Evolutionary conservation across 139 green algal genomes (phyloP).

Genomic region (Gonium pectorale): DNA sequence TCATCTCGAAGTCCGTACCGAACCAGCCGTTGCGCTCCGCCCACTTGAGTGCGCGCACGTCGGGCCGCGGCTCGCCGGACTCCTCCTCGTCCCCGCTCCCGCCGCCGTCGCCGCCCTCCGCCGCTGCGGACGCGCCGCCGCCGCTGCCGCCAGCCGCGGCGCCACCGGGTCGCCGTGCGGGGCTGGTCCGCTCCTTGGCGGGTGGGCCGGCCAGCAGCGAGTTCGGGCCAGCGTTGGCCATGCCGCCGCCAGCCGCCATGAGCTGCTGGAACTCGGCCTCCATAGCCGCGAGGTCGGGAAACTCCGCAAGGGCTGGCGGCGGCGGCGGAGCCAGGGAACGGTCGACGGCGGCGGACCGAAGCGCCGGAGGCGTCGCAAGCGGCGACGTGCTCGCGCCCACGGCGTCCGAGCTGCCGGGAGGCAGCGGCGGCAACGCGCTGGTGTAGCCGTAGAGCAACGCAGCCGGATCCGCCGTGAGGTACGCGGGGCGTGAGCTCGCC

Average conservation of each 20-base stretch:
- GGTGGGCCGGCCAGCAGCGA: too few relatives aligned
- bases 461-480: slow-evolving; percentile 35
- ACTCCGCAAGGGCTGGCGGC: slow-evolving; percentile 34
- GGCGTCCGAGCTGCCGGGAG: not conserved
- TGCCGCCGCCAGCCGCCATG: not conserved
- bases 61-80: not conserved
- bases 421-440: not conserved
- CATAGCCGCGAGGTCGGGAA: slow-evolving; percentile 67
- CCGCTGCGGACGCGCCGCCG: not conserved
- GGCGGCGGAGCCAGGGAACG: not conserved
- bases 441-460: slow-evolving; percentile 32
- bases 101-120: not conserved
- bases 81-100: not conserved
- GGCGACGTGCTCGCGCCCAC: slow-evolving; percentile 1
- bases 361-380: slow-evolving; percentile 30
- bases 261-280: slow-evolving; percentile 65
- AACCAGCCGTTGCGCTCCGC: slow-evolving; percentile 72
- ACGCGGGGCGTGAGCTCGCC: not conserved
- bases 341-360: not conserved
- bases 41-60: slow-evolving; percentile 65
- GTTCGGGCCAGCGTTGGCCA: not conserved
- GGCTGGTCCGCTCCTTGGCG: too few relatives aligned
- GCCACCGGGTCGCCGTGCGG: too few relatives aligned
- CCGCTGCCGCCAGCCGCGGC: not conserved
- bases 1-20: slow-evolving; percentile 69